Conservation (phyloP, 768 basidiomycete species). For the Favolaschia claudopus region DNA sequence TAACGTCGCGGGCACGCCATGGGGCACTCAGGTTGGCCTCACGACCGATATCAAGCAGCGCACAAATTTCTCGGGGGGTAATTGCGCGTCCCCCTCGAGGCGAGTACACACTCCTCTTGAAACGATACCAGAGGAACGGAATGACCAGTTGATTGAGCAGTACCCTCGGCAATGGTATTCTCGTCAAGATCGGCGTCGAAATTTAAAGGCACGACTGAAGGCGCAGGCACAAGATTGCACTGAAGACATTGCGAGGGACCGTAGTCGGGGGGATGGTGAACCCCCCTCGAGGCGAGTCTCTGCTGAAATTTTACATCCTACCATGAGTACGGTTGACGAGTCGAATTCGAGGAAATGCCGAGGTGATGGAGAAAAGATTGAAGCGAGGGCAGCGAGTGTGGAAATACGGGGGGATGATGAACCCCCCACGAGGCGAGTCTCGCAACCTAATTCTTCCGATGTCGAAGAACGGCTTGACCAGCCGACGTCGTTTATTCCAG, state of each 20-base stretch:
- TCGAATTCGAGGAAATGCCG: neutral
- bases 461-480: neutral
- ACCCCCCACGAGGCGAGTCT: neutral
- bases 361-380: neutral
- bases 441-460: no score
- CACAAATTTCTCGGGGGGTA: constrained; percentile 19
- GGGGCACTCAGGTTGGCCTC: constrained; percentile 12
- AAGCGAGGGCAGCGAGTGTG: neutral
- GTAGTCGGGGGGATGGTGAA: neutral
- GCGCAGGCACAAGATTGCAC: no score
- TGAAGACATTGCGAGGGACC: no score
- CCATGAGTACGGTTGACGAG: neutral
- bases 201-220: no score
- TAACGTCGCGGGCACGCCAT: no score
- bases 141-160: neutral
- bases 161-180: neutral
- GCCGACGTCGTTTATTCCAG: neutral
- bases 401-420: constrained; percentile 1
- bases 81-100: constrained; percentile 22
- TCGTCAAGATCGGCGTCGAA: no score
- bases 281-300: constrained; percentile 18
- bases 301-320: neutral
- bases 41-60: constrained; percentile 19
- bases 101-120: neutral
- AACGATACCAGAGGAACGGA: neutral